Base-by-base conservation (phyloP, 805 yeast genomes). In the Diddensiella caesifluorescens region DNA sequence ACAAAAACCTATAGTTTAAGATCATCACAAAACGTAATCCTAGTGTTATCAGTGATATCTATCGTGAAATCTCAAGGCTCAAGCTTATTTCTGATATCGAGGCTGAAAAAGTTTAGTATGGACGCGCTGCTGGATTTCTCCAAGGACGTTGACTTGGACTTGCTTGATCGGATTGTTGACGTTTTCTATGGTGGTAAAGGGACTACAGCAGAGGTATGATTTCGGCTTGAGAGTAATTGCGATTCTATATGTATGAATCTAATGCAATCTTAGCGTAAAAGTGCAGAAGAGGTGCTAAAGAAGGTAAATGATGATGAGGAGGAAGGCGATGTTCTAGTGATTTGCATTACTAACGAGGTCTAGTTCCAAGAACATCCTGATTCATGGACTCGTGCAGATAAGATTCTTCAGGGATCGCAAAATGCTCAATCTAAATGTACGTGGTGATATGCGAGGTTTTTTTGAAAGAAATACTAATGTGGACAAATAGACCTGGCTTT, bases 341-440 rank as follows among this genome's bases (percentile, higher is more conserved):
- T 21, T 10, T 21, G 19, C n/a, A n/a, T 4, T 33, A n/a, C 44
- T 43, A 27, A 33, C 42, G 5, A 12, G 21, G 21, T 31, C 20
- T 32, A 79, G 64, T 89, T 92, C 62, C 96, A 92, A 64, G 95
- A 87, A 48, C 83, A 88, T 62, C 94, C 92, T 2, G 95, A 90
- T 54, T 82, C 97, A 20, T 92, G 99, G 99, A 86, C 83, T 52
- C 76, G 83, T 43, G 92, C 95, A 25, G 97, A 90, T 56, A 79
- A 83, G 62, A 89, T 92, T 46, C 71, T 92, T 50, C 88, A 89
- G 52, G 71, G 69, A 48, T 79, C 95, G 2, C 67, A 69, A 38
- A 83, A 88, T 60, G 72, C 95, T 29, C 95, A 92, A 64, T 74
- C 95, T 23, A 92, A 92, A 65, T 90, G 83, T 59, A 49, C 25